Percentiles rank a stretch among this genome's conserved stretches.
Conservation (phyloP, 441 rosid species). For the Jatropha multifida region DNA sequence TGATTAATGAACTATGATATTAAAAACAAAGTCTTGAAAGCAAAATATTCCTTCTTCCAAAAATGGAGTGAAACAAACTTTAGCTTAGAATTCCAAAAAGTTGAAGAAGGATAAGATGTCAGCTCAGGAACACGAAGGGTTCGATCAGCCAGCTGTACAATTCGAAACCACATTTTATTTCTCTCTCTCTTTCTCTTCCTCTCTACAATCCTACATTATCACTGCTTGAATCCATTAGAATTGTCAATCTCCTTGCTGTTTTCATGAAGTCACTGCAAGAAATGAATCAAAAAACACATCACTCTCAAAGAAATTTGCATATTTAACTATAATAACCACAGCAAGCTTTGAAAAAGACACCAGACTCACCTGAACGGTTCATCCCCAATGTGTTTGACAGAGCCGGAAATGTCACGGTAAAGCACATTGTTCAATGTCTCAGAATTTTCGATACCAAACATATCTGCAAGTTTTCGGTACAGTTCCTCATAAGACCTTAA, state of each 20-base stretch:
- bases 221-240: constrained; percentile 56
- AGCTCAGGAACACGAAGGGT: constrained; percentile 19
- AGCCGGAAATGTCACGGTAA: constrained; percentile 46
- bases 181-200: neutral
- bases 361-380: constrained; percentile 52
- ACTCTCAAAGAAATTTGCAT: neutral
- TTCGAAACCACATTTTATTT: constrained; percentile 23
- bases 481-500: constrained; percentile 54
- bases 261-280: constrained; percentile 53
- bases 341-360: neutral
- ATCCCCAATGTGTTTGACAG: constrained; percentile 49
- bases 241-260: constrained; percentile 54
- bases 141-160: constrained; percentile 38
- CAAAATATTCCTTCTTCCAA: constrained; percentile 11
- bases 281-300: constrained; percentile 12
- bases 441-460: constrained; percentile 45
- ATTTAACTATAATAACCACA: too few relatives aligned
- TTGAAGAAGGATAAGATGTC: constrained; percentile 25
- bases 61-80: constrained; percentile 21
- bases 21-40: neutral
- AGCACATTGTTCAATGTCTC: constrained; percentile 42
- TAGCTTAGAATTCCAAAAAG: constrained; percentile 13
- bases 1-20: neutral
- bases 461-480: constrained; percentile 47
- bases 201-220: constrained; percentile 41